Conservation (phyloP, 805 yeast genomes). For the Ogataea nitratoaversa region DNA sequence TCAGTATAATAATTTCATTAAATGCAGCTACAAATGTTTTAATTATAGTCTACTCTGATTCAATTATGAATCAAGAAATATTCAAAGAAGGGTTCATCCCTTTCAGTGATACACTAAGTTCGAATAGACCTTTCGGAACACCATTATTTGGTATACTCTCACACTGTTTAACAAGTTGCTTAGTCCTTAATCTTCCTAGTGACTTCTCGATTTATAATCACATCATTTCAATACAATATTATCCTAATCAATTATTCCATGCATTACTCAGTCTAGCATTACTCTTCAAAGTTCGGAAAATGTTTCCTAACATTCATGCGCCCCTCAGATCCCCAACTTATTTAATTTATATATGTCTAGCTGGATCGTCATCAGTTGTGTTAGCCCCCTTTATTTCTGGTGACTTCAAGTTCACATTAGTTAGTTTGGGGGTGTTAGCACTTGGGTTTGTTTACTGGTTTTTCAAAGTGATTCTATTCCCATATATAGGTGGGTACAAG, state of each 20-base stretch:
- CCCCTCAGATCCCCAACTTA: constrained; percentile 22
- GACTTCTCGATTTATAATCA: constrained; percentile 31
- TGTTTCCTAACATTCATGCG: constrained; percentile 21
- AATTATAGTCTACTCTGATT: constrained; percentile 43
- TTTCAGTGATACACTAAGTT: constrained; percentile 37
- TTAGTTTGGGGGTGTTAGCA: constrained; percentile 16
- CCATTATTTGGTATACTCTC: constrained; percentile 34
- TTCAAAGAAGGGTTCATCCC: constrained; percentile 48
- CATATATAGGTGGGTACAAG: constrained; percentile 11
- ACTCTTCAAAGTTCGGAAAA: constrained; percentile 18
- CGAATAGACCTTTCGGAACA: constrained; percentile 44
- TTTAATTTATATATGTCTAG: constrained; percentile 37
- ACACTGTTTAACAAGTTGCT: constrained; percentile 19
- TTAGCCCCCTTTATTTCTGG: constrained; percentile 47
- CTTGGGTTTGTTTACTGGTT: constrained; percentile 24
- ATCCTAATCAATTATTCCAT: constrained; percentile 40
- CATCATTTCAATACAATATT: constrained; percentile 42
- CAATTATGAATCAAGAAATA: constrained; percentile 44
- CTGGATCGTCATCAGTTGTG: constrained; percentile 43
- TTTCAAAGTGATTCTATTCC: constrained; percentile 12
- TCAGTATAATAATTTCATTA: constrained; percentile 41
- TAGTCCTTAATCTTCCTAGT: constrained; percentile 18
- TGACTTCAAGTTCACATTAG: constrained; percentile 21
- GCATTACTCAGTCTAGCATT: constrained; percentile 22
- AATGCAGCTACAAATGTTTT: constrained; percentile 48